Evolutionary conservation across 1,139 yeast genomes (phyloP).

Genomic region (Hanseniaspora gamundiae): DNA sequence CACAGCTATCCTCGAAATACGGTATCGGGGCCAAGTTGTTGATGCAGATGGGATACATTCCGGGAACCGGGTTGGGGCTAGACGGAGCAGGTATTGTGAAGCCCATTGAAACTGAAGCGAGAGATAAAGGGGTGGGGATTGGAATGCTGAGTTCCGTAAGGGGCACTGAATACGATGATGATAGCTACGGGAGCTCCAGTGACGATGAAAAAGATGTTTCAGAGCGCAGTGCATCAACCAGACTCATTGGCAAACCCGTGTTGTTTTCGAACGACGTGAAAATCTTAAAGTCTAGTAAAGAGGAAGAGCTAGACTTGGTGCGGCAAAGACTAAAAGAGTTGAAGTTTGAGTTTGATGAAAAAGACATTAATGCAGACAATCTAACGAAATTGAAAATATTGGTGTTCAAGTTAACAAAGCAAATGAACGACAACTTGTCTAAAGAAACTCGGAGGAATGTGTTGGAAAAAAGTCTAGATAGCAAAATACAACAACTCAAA

Average conservation of each 20-base stretch:
- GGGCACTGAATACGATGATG: slow-evolving; percentile 10
- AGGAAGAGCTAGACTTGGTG: slow-evolving; percentile 13
- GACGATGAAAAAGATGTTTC: slow-evolving; percentile 8
- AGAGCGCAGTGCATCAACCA: neutral
- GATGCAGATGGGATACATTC: slow-evolving; percentile 76
- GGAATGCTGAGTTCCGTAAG: slow-evolving; percentile 32
- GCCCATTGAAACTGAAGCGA: slow-evolving; percentile 60
- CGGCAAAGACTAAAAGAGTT: slow-evolving; percentile 15
- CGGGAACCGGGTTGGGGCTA: slow-evolving; percentile 74
- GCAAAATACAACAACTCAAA: neutral
- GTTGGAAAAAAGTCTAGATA: neutral
- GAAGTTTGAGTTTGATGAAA: slow-evolving; percentile 12
- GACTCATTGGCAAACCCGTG: slow-evolving; percentile 11
- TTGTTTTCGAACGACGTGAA: slow-evolving; percentile 10
- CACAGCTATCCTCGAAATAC: slow-evolving; percentile 27
- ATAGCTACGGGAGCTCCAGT: slow-evolving; percentile 8
- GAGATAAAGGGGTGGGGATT: slow-evolving; percentile 63
- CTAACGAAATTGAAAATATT: neutral
- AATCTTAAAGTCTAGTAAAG: slow-evolving; percentile 13
- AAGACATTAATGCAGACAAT: slow-evolving; percentile 1
- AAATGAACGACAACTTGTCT: neutral
- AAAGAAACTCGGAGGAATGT: neutral
- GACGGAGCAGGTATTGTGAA: slow-evolving; percentile 58
- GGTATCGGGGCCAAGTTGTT: slow-evolving; percentile 81
- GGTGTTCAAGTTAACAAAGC: neutral